Evolutionary conservation across 2,329 filamentous ascomycete species (phyloP), one percentile per base, ranked within the genome.

Genomic region (Colletotrichum tropicicola): DNA sequence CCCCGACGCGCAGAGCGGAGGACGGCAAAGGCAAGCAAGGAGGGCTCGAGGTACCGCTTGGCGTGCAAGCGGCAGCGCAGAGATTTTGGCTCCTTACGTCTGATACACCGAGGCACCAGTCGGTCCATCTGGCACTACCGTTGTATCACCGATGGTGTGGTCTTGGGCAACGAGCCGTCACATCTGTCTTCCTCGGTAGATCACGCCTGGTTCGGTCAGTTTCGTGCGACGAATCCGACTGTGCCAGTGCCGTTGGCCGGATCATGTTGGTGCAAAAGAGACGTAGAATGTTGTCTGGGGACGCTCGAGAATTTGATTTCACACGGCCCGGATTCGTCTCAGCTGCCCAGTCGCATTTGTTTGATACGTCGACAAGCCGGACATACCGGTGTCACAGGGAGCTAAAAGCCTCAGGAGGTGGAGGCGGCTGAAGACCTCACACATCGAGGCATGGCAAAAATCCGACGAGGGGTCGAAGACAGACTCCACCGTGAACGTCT

Each of bases 41-140:
- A 28, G 48, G 28, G 13, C 5, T 49, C 17, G 13, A n/a, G n/a
- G 30, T 41, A 17, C 7, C 17, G 39, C 17, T 12, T 43, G n/a
- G n/a, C n/a, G n/a, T n/a, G 39, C 39, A 19, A 43, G 19, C 39
- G n/a, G 15, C 39, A 10, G n/a, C n/a, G n/a, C n/a, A 32, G 21
- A 19, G 17, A 17, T 28, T 41, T 30, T 45, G 28, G 27, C 30
- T 48, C 19, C 35, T 39, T 44, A 25, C 53, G 49, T 62, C 58
- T 62, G 62, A 37, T 37, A 59, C 57, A 45, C 61, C 56, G 56
- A 43, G 45, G 56, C 44, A 56, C 44, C 25, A 44, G 49, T 59
- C 58, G 62, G 57, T 39, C 58, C 25, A 39, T 65, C 62, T 65
- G 49, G 44, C 57, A 55, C 57, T 37, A 51, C 57, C 35, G n/a